These are phyloP conservation scores for Nitzschia sp. DNA, from an alignment of 108 stramenopile species.

Conservation along the genomic window DNA sequence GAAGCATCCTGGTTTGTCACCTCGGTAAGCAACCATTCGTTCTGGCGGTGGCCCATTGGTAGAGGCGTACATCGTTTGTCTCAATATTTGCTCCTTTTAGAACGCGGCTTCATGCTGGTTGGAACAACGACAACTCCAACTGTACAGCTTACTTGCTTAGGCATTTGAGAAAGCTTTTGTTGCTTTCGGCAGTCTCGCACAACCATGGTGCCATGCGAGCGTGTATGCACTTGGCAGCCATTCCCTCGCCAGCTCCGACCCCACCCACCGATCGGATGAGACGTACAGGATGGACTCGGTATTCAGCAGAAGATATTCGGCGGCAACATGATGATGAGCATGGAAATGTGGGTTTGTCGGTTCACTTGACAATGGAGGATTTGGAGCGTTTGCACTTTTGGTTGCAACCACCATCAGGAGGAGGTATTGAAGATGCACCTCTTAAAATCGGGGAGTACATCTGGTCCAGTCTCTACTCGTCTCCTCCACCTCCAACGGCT, in stretches of 20 bases:
- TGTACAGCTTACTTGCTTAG: slow-evolving; percentile 73
- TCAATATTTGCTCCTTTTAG: slow-evolving; percentile 7
- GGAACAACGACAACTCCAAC: slow-evolving; percentile 73
- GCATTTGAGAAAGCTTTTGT: slow-evolving; percentile 73
- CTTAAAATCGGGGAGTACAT: slow-evolving; percentile 76
- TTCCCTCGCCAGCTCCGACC: slow-evolving; percentile 48
- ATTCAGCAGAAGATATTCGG: slow-evolving; percentile 51
- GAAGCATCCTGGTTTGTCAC: slow-evolving; percentile 53
- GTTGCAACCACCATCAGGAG: slow-evolving; percentile 77
- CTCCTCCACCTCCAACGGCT: slow-evolving; percentile 49
- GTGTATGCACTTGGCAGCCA: slow-evolving; percentile 61
- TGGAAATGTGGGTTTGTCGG: slow-evolving; percentile 65
- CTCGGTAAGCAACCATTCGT: slow-evolving; percentile 41
- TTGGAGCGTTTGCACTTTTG: slow-evolving; percentile 76
- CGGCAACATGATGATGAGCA: slow-evolving; percentile 75
- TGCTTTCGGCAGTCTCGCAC: slow-evolving; percentile 71
- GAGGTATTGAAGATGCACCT: slow-evolving; percentile 77
- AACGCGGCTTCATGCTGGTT: slow-evolving; percentile 69
- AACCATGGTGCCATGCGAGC: slow-evolving; percentile 73
- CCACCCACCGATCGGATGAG: slow-evolving; percentile 36
- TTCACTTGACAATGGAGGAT: slow-evolving; percentile 75
- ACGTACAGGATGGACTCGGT: slow-evolving; percentile 36
- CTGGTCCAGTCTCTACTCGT: slow-evolving; percentile 51
- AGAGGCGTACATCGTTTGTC: no score
- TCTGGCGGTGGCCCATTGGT: neutral